Evolutionary conservation across 345 rosid species (phyloP).

Genomic region (Gossypium rotundifolium): DNA sequence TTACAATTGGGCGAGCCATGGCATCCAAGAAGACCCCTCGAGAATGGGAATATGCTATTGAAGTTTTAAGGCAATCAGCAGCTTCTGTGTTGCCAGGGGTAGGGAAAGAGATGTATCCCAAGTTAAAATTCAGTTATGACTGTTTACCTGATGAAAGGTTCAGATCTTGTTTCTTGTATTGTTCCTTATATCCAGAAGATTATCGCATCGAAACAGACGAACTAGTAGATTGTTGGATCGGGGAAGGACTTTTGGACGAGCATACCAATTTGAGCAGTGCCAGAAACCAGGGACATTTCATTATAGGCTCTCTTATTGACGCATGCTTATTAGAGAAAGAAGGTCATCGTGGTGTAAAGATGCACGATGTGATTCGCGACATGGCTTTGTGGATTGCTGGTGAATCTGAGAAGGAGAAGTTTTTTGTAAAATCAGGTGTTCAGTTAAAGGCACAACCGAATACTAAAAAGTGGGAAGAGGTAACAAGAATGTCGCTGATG

Average conservation of each 20-base stretch:
- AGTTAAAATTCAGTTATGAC: background rate
- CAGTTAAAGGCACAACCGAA: constrained; percentile 13
- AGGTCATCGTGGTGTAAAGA: background rate
- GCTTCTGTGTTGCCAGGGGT: background rate
- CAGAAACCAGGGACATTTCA: too few species aligned
- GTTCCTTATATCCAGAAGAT: constrained; percentile 25
- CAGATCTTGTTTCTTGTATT: background rate
- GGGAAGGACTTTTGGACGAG: constrained; percentile 23
- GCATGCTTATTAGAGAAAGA: constrained; percentile 20
- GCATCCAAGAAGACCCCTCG: background rate
- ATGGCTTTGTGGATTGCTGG: constrained; percentile 13
- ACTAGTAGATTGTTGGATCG: constrained; percentile 38
- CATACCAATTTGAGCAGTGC: background rate
- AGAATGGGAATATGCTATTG: constrained; percentile 4
- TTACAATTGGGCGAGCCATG: constrained; percentile 3
- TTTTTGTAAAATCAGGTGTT: constrained; percentile 13
- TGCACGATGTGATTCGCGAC: too few species aligned
- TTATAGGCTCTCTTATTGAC: background rate
- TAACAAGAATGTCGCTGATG: constrained; percentile 20
- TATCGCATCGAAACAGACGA: constrained; percentile 20
- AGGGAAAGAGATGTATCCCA: background rate
- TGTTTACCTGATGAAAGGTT: background rate
- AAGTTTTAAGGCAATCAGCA: background rate
- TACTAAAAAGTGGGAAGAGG: constrained; percentile 4
- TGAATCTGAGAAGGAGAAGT: background rate